Conservation (phyloP, 83 land plant genomes). For the Picea abies region DNA sequence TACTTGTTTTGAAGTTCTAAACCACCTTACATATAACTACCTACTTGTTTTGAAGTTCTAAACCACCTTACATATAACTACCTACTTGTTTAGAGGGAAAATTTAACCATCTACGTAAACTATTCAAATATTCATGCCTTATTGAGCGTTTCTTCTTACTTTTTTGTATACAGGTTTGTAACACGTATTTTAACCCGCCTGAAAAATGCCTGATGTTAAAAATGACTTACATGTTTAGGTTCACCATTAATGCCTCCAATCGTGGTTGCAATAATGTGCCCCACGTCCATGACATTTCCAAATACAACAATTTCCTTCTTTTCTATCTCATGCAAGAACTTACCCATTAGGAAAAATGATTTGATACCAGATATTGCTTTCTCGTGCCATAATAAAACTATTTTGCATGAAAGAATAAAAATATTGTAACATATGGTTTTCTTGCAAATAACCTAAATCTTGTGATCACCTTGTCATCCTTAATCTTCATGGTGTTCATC, state of each 20-base stretch:
- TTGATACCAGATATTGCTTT: not conserved
- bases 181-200: not conserved
- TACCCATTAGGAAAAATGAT: not conserved
- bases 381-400: not conserved
- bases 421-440: not conserved
- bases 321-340: not conserved
- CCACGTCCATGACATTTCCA: not conserved
- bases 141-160: too few relatives aligned
- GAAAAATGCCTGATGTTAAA: not conserved
- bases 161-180: not conserved
- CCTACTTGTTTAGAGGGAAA: too few relatives aligned
- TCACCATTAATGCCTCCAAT: conserved; percentile 8
- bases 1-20: too few relatives aligned
- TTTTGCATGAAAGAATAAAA: not conserved
- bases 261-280: conserved; percentile 14
- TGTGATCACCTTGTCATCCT: conserved; percentile 16
- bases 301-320: not conserved
- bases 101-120: too few relatives aligned
- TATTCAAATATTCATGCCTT: not conserved
- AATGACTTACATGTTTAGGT: not conserved
- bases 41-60: too few relatives aligned
- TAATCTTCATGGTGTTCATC: conserved; percentile 27
- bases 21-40: too few relatives aligned
- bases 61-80: too few relatives aligned
- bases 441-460: not conserved